Conservation (phyloP, 2,329 filamentous ascomycete genomes). For the Penicillium sp. region DNA sequence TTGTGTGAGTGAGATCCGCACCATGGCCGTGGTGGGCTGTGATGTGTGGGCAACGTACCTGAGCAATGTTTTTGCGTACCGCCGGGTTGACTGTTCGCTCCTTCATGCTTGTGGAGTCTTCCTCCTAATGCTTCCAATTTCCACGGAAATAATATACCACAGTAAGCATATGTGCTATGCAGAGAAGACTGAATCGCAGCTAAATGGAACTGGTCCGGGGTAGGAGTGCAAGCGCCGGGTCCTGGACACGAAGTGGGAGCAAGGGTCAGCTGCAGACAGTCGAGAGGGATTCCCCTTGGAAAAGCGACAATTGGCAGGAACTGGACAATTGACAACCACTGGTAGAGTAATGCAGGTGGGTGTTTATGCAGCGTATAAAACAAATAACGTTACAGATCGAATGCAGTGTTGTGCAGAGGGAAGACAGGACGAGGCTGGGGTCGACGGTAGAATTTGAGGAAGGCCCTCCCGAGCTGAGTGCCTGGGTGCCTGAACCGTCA, state of each 20-base stretch:
- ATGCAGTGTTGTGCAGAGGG: background rate
- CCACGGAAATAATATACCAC: background rate
- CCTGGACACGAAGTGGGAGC: slow-evolving; percentile 4
- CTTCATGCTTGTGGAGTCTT: slow-evolving; percentile 1
- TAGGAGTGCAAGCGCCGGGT: background rate
- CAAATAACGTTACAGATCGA: background rate
- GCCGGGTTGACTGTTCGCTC: slow-evolving; percentile 1
- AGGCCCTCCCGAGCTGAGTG: background rate
- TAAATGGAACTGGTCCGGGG: background rate
- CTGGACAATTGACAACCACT: background rate
- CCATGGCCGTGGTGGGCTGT: background rate
- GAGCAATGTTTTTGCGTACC: slow-evolving; percentile 12
- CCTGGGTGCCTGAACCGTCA: slow-evolving; percentile 9
- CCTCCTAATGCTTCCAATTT: background rate
- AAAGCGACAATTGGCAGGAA: background rate
- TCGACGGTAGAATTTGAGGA: slow-evolving; percentile 3
- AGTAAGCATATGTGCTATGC: background rate
- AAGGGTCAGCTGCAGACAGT: background rate
- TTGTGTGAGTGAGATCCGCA: background rate
- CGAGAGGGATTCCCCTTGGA: background rate
- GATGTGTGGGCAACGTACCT: slow-evolving; percentile 11
- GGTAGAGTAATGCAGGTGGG: background rate
- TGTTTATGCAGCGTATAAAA: background rate
- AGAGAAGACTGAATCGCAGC: background rate
- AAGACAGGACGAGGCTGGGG: background rate